A percentile compares a stretch with the other conserved stretches of the same genome.
phyloP scores from a whole-genome alignment of 331 rosid genomes.

The Acacia concinna region DNA sequence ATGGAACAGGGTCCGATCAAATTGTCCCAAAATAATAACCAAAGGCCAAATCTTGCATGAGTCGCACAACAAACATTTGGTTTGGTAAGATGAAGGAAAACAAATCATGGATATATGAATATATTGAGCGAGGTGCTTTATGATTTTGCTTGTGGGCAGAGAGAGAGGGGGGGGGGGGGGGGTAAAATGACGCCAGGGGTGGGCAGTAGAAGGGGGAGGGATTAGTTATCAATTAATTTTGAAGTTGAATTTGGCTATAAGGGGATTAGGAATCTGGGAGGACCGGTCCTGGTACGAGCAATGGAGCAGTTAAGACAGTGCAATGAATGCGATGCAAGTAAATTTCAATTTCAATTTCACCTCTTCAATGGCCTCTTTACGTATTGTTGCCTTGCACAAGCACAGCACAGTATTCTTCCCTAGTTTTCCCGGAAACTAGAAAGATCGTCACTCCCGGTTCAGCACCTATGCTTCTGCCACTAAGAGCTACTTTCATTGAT shows the following conservation, averaged over 20 bases:
- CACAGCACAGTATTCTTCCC: too few species aligned
- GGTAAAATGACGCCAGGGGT: not conserved
- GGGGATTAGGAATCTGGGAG: not conserved
- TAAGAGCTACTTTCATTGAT: not conserved
- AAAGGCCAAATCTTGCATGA: not conserved
- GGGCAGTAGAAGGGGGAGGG: not conserved
- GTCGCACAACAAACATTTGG: not conserved
- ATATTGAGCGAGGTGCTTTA: not conserved
- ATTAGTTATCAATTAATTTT: not conserved
- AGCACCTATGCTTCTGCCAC: not conserved
- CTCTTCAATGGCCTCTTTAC: not conserved
- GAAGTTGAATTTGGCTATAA: not conserved
- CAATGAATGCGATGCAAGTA: not conserved
- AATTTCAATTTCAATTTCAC: not conserved
- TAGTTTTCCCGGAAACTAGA: not conserved
- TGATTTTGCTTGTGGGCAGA: not conserved
- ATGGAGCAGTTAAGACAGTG: not conserved
- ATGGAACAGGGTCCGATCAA: not conserved
- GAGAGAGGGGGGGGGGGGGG: not conserved
- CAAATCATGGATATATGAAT: too few species aligned
- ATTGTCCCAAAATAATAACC: not conserved
- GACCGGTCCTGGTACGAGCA: not conserved
- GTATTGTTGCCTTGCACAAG: not conserved
- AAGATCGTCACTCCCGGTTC: not conserved
- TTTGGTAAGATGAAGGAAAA: not conserved